Percentiles rank a stretch among this genome's conserved stretches.
Conservation (phyloP, 2,329 filamentous ascomycete genomes). For the Mollisiaceae sp. region DNA sequence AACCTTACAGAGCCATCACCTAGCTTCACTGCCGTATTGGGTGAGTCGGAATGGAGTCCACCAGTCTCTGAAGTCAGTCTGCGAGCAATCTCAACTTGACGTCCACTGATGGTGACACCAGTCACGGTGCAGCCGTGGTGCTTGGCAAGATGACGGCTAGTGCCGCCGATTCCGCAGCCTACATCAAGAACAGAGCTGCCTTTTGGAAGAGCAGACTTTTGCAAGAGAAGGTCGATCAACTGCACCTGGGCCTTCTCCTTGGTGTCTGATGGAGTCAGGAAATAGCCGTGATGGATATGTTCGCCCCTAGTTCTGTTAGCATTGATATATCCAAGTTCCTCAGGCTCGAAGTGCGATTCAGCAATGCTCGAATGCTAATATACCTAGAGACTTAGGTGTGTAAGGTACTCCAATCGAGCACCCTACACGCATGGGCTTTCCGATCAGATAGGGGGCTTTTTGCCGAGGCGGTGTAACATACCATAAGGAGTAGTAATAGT, state of each 20-base stretch:
- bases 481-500: slow-evolving; percentile 67
- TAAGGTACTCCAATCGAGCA: no score
- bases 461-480: slow-evolving; percentile 40
- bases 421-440: neutral
- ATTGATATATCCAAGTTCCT: no score
- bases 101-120: slow-evolving; percentile 63
- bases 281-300: slow-evolving; percentile 69
- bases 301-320: slow-evolving; percentile 54
- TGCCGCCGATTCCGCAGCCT: slow-evolving; percentile 65
- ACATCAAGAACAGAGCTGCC: slow-evolving; percentile 59
- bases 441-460: neutral
- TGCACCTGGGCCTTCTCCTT: slow-evolving; percentile 64
- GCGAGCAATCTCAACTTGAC: slow-evolving; percentile 63
- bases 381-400: no score
- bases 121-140: slow-evolving; percentile 58
- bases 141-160: slow-evolving; percentile 59
- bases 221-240: slow-evolving; percentile 60
- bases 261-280: slow-evolving; percentile 55
- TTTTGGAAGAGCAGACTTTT: slow-evolving; percentile 48
- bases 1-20: slow-evolving; percentile 56
- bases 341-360: no score
- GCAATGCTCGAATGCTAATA: no score
- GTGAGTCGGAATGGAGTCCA: slow-evolving; percentile 22
- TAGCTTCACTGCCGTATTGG: slow-evolving; percentile 40
- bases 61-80: slow-evolving; percentile 50